These are phyloP conservation scores for Bipolaris victoriae DNA, from an alignment of 2,329 filamentous ascomycete species.

Conservation along the genomic window DNA sequence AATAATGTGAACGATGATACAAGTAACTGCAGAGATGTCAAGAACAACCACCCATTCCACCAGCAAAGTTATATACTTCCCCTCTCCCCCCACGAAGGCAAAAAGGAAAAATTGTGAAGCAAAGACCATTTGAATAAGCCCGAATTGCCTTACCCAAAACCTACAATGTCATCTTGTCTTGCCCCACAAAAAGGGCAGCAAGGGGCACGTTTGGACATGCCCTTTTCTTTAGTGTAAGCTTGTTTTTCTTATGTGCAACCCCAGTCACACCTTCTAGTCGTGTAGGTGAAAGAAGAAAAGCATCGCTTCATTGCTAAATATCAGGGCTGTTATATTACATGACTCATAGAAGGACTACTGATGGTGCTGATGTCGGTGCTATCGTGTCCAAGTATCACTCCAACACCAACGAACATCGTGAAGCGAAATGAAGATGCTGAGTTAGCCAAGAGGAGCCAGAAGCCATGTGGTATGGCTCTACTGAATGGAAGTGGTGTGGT, in stretches of 20 bases:
- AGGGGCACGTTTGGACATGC: neutral
- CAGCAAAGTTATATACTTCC: too few relatives aligned
- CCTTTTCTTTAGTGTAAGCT: neutral
- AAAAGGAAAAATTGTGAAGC: neutral
- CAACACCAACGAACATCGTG: neutral
- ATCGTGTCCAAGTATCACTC: slow-evolving; percentile 2
- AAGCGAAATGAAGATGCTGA: neutral
- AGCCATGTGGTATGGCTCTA: neutral
- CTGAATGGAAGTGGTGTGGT: neutral
- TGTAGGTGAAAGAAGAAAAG: neutral
- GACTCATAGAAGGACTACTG: slow-evolving; percentile 1
- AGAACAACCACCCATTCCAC: too few relatives aligned
- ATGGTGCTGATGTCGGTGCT: neutral
- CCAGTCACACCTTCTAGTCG: too few relatives aligned
- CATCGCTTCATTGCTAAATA: slow-evolving; percentile 8
- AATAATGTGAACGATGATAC: too few relatives aligned
- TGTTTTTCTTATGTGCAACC: too few relatives aligned
- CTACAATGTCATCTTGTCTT: neutral
- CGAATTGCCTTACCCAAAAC: neutral
- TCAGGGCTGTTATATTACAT: neutral
- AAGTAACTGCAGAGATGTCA: too few relatives aligned
- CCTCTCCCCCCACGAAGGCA: too few relatives aligned
- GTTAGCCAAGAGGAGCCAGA: neutral
- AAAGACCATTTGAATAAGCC: neutral
- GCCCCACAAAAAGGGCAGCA: neutral